Conservation (phyloP, 768 basidiomycete species). For the Terana coerulea region DNA sequence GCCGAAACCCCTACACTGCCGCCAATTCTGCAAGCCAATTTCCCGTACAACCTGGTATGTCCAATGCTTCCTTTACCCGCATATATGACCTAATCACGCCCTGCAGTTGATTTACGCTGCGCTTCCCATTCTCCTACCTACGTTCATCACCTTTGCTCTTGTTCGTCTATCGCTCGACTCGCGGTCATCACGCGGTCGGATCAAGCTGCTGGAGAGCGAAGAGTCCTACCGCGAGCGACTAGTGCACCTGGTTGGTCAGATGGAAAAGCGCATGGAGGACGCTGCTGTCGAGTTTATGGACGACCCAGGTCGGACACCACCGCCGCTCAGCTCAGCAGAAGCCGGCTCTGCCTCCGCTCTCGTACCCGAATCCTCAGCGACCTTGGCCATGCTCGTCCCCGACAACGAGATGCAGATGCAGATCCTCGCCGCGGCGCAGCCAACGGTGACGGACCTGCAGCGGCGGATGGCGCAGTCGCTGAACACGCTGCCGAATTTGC, state of each 20-base stretch:
- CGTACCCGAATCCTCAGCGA: neutral
- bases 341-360: neutral
- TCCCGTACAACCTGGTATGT: conserved; percentile 72
- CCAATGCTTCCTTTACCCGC: neutral
- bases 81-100: neutral
- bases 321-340: neutral
- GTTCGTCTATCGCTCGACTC: conserved; percentile 56
- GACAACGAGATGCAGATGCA: neutral
- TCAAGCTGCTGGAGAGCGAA: conserved; percentile 60
- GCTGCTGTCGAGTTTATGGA: conserved; percentile 60
- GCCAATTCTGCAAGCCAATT: conserved; percentile 52
- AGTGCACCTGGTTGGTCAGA: conserved; percentile 47
- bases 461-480: conserved; percentile 52
- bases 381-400: neutral
- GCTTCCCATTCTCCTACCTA: conserved; percentile 65
- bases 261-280: conserved; percentile 61
- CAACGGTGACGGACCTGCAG: conserved; percentile 35
- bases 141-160: conserved; percentile 49
- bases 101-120: conserved; percentile 47
- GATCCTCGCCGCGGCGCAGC: neutral
- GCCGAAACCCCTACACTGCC: conserved; percentile 40
- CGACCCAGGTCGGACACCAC: conserved; percentile 13
- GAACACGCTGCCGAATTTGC: conserved; percentile 62
- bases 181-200: conserved; percentile 57
- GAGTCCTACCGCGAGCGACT: conserved; percentile 46